Conservation (phyloP, 1,139 yeast species). For the Debaryomycetaceae sp. region DNA sequence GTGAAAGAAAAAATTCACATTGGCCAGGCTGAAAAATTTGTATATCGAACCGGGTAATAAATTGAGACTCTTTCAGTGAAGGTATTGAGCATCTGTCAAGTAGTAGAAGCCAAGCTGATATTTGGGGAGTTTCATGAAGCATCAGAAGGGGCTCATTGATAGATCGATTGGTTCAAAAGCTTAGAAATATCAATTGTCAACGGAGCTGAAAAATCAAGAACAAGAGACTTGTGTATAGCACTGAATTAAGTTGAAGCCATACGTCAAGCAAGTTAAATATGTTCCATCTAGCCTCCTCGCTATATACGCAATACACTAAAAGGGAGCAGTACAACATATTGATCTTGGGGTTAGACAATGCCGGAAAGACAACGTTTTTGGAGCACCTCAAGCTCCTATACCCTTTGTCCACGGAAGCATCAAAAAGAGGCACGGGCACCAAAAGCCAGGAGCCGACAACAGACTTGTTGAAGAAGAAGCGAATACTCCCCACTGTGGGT, state of each 20-base stretch:
- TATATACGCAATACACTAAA: constrained; percentile 46
- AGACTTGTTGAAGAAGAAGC: constrained; percentile 34
- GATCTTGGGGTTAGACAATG: constrained; percentile 88
- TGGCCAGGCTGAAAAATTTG: not conserved
- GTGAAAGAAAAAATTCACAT: not conserved
- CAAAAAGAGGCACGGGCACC: constrained; percentile 6
- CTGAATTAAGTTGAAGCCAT: not conserved
- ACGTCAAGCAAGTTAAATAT: constrained; percentile 12
- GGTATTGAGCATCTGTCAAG: not conserved
- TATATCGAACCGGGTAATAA: constrained; percentile 3
- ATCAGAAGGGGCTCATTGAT: not conserved
- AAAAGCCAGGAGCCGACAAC: constrained; percentile 13
- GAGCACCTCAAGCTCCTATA: constrained; percentile 44
- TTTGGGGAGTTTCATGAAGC: not conserved
- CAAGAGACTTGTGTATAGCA: not conserved
- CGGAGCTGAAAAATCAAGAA: not conserved
- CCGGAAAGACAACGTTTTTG: constrained; percentile 76
- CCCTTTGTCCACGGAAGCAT: constrained; percentile 24
- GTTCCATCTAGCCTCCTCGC: constrained; percentile 47
- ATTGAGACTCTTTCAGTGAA: not conserved
- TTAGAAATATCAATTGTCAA: not conserved
- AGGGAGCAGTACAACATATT: constrained; percentile 56
- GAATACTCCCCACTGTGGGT: constrained; percentile 48
- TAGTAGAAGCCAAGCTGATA: not conserved
- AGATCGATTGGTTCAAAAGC: not conserved